Conservation (phyloP, 108 stramenopile species). For the Skeletonema grethae region DNA sequence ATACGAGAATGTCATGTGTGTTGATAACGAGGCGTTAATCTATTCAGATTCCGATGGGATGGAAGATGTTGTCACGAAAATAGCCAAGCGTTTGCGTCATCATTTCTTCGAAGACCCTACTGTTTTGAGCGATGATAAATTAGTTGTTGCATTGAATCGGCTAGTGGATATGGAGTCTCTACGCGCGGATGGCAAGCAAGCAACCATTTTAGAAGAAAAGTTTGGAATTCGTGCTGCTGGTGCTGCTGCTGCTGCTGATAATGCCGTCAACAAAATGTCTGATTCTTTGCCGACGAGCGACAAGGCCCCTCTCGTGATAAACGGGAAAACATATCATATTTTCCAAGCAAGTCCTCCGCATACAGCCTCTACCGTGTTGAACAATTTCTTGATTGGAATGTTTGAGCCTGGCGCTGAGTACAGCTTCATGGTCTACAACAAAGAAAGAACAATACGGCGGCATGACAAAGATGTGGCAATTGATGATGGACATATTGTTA, state of each 20-base stretch:
- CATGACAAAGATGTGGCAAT: constrained; percentile 16
- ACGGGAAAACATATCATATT: constrained; percentile 36
- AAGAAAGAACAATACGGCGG: constrained; percentile 16
- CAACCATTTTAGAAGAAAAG: not conserved
- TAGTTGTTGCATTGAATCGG: not conserved
- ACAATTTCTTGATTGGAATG: constrained; percentile 35
- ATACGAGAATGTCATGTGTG: not conserved
- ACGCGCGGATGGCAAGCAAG: constrained; percentile 1
- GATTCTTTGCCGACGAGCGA: not conserved
- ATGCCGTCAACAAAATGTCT: not conserved
- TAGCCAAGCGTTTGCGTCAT: not conserved
- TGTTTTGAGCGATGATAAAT: not conserved
- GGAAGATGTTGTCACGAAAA: constrained; percentile 1
- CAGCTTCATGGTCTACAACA: constrained; percentile 28
- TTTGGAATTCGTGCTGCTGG: not conserved
- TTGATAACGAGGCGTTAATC: not conserved
- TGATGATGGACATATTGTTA: constrained; percentile 10
- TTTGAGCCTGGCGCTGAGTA: constrained; percentile 31
- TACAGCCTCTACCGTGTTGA: constrained; percentile 25
- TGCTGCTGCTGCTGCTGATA: not conserved
- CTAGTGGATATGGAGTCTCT: not conserved
- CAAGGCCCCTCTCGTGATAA: constrained; percentile 6
- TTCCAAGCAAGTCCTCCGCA: constrained; percentile 33
- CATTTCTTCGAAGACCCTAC: not conserved
- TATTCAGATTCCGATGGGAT: not conserved